Percentiles rank a stretch among this genome's conserved stretches.
phyloP scores from a whole-genome alignment of 2,329 filamentous ascomycete genomes.

The Venturiaceae sp. region DNA sequence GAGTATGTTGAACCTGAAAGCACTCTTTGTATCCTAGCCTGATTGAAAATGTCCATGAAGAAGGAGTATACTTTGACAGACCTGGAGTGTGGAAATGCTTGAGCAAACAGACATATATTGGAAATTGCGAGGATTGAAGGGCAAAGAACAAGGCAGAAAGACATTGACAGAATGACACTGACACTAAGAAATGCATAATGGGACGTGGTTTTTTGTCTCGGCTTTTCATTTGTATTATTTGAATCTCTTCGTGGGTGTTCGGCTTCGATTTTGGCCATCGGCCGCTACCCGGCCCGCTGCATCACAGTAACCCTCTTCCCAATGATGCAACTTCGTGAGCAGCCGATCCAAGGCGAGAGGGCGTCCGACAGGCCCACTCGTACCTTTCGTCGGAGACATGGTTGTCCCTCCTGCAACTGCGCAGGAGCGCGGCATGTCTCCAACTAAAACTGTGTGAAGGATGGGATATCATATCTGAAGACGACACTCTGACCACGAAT shows the following conservation, averaged over 20 bases:
- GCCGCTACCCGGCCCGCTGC: background rate
- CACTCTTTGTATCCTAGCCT: too few relatives aligned
- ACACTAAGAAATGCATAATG: too few relatives aligned
- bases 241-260: background rate
- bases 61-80: too few relatives aligned
- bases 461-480: background rate
- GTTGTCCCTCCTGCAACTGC: background rate
- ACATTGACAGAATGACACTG: too few relatives aligned
- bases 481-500: background rate
- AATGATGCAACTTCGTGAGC: background rate
- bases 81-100: too few relatives aligned
- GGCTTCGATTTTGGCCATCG: too few relatives aligned
- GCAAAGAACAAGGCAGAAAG: too few relatives aligned
- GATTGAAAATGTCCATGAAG: too few relatives aligned
- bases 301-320: background rate
- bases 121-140: too few relatives aligned
- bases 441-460: background rate
- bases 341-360: background rate
- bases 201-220: too few relatives aligned
- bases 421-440: background rate
- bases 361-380: background rate
- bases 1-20: too few relatives aligned
- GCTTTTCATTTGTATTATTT: background rate
- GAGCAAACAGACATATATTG: too few relatives aligned
- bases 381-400: background rate